phyloP scores from a whole-genome alignment of 2,329 filamentous ascomycete species.

The Cryoendolithus antarcticus region DNA sequence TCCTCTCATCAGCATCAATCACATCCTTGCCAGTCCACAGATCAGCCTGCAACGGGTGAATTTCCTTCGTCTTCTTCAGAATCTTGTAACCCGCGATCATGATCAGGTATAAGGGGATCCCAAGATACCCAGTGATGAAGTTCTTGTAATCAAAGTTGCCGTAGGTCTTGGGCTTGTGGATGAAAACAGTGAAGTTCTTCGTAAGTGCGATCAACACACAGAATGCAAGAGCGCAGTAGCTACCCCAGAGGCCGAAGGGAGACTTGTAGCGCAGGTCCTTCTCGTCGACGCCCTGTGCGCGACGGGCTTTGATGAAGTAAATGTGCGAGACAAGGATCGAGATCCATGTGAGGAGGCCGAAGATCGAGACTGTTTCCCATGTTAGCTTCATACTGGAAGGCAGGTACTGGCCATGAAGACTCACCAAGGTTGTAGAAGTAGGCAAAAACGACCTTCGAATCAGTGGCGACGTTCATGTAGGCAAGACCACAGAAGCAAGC shows the following conservation, averaged over 20 bases:
- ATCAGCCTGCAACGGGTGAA: constrained; percentile 44
- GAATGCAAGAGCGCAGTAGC: constrained; percentile 54
- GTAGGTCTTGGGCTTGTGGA: constrained; percentile 30
- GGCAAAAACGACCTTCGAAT: constrained; percentile 31
- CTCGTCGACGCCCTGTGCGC: constrained; percentile 33
- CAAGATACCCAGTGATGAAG: constrained; percentile 45
- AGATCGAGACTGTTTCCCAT: constrained; percentile 18
- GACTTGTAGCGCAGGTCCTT: constrained; percentile 44
- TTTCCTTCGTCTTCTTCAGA: constrained; percentile 44
- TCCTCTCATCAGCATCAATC: constrained; percentile 45
- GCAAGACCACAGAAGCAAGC: constrained; percentile 49
- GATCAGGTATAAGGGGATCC: constrained; percentile 61
- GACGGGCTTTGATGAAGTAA: constrained; percentile 34
- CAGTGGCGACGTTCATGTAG: constrained; percentile 33
- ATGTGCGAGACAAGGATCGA: constrained; percentile 38
- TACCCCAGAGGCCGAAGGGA: constrained; percentile 58
- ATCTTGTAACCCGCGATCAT: constrained; percentile 53
- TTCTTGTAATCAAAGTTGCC: constrained; percentile 58
- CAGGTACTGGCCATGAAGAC: too few species aligned
- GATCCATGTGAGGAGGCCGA: constrained; percentile 35
- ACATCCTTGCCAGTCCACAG: constrained; percentile 47
- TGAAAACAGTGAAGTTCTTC: constrained; percentile 71
- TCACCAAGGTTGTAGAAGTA: constrained; percentile 34
- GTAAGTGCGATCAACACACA: constrained; percentile 64
- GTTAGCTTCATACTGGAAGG: too few species aligned